phyloP scores from a whole-genome alignment of 345 rosid genomes.

The Sonneratia alba region DNA sequence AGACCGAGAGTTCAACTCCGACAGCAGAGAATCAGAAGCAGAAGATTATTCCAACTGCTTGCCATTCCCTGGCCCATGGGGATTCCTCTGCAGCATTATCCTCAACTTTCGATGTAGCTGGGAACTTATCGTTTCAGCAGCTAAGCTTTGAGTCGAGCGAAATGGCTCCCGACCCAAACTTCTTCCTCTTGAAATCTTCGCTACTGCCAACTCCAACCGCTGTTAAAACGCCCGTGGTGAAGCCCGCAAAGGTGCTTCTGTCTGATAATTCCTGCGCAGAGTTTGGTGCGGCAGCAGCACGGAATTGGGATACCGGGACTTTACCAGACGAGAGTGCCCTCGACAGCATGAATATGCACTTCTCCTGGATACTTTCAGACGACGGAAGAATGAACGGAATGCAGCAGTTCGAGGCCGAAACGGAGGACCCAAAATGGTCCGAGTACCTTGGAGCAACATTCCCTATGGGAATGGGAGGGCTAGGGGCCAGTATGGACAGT shows the following conservation, averaged over 20 bases:
- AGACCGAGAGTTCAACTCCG: constrained; percentile 21
- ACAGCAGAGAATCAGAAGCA: not conserved
- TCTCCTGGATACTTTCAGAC: not conserved
- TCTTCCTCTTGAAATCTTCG: not conserved
- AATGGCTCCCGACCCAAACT: not conserved
- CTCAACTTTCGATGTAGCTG: not conserved
- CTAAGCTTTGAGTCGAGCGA: not conserved
- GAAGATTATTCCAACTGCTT: constrained; percentile 1
- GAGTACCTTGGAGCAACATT: constrained; percentile 2
- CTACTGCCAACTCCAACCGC: not conserved
- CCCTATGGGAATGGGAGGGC: not conserved
- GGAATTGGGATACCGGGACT: constrained; percentile 2
- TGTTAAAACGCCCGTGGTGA: not conserved
- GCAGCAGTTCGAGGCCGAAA: not conserved
- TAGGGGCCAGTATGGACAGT: not conserved
- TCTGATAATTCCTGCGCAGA: not conserved
- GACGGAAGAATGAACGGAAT: not conserved
- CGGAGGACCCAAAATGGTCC: constrained; percentile 10
- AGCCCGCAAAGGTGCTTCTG: not conserved
- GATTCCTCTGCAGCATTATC: not conserved
- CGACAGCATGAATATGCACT: not conserved
- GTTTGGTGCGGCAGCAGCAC: not conserved
- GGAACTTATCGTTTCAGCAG: constrained; percentile 1
- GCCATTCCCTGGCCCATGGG: not conserved
- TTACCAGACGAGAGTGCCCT: not conserved